Evolutionary conservation across 352 stramenopile genomes (phyloP).

Genomic region (Globisporangium camurandrum): DNA sequence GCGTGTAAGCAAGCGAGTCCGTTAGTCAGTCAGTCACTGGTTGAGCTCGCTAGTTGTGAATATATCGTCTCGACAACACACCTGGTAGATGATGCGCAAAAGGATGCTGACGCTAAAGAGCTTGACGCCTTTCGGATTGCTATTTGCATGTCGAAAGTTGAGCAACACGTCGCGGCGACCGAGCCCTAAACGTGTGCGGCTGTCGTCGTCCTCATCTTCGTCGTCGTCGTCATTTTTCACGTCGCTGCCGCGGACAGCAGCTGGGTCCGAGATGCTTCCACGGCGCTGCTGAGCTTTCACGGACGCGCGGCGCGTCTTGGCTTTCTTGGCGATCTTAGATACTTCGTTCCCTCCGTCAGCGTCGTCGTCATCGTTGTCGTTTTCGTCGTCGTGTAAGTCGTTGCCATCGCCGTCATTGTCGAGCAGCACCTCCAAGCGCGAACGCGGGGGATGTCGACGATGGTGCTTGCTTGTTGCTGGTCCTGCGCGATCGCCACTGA

Average conservation of each 20-base stretch:
- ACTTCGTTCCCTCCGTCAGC: conserved; percentile 19
- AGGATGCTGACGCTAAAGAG: conserved; percentile 57
- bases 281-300: conserved; percentile 9
- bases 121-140: conserved; percentile 33
- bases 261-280: conserved; percentile 2
- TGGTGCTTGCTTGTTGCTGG: not conserved
- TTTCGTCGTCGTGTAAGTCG: too few relatives aligned
- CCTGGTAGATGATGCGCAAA: conserved; percentile 49
- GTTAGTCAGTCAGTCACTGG: too few relatives aligned
- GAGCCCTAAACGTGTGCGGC: not conserved
- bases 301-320: conserved; percentile 33
- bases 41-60: too few relatives aligned
- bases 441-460: not conserved
- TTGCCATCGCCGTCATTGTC: conserved; percentile 3
- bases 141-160: conserved; percentile 36
- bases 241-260: too few relatives aligned
- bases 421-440: not conserved
- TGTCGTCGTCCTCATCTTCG: conserved; percentile 10
- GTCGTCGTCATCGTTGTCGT: conserved; percentile 13
- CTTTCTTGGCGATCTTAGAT: conserved; percentile 32
- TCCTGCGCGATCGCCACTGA: too few relatives aligned
- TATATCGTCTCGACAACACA: too few relatives aligned
- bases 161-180: conserved; percentile 29
- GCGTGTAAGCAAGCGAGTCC: too few relatives aligned
- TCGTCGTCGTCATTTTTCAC: conserved; percentile 3